Evolutionary conservation across 192 early-diverging fungal species (phyloP), one percentile per base, ranked within the genome.

Genomic region (Fimicolochytrium jonesii): DNA sequence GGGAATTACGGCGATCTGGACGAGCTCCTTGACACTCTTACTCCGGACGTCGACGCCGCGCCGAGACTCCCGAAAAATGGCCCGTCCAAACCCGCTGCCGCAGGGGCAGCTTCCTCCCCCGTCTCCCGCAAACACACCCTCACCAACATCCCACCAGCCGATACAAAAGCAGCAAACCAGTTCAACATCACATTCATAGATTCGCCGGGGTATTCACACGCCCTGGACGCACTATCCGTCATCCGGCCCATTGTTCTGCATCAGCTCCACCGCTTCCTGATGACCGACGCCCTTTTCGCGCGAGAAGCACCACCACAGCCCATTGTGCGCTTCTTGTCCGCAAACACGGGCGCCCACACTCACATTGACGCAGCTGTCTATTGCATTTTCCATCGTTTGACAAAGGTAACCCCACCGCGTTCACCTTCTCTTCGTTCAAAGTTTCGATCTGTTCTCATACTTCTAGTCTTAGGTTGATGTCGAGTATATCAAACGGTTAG

Each of bases 401-500:
- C 87, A 43, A 70, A 75, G 17, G n/a, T n/a, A n/a, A n/a, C n/a
- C n/a, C n/a, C n/a, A n/a, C n/a, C n/a, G n/a, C n/a, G n/a, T n/a
- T n/a, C n/a, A n/a, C n/a, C n/a, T n/a, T n/a, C n/a, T n/a, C n/a
- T n/a, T n/a, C n/a, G n/a, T n/a, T n/a, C n/a, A n/a, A n/a, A n/a
- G n/a, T n/a, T n/a, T n/a, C n/a, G n/a, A n/a, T n/a, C n/a, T n/a
- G n/a, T n/a, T n/a, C n/a, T n/a, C n/a, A n/a, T n/a, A n/a, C n/a
- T n/a, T n/a, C n/a, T n/a, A n/a, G n/a, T n/a, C n/a, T n/a, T n/a
- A n/a, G n/a, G 79, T 85, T 7, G 88, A 89, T 59, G 48, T 87
- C 18, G 87, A 89, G 61, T 89, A 82, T 48, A 82, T 89, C 76
- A 68, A 80, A 22, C 67, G 78, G 33, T 69, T 87, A 47, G 67